Conservation (phyloP, 768 basidiomycete species). For the Amanita rimosa region DNA sequence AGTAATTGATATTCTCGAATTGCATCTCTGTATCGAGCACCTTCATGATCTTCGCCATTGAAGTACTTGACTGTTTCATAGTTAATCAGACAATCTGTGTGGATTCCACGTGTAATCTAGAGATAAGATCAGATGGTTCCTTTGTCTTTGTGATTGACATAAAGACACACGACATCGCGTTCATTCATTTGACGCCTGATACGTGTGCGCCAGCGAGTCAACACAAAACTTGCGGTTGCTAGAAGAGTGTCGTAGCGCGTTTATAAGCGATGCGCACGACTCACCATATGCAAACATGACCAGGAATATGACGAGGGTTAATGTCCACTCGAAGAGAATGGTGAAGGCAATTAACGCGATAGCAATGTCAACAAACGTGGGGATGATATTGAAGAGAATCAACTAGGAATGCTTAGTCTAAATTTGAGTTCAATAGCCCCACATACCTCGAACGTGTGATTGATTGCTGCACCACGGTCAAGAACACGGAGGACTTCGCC, state of each 20-base stretch:
- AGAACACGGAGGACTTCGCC: conserved; percentile 78
- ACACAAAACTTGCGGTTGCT: conserved; percentile 38
- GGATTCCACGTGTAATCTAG: conserved; percentile 69
- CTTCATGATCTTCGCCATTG: conserved; percentile 76
- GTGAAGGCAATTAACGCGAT: conserved; percentile 63
- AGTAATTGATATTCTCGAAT: conserved; percentile 62
- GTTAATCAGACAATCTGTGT: conserved; percentile 71
- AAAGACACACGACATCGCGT: conserved; percentile 49
- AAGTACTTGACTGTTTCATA: conserved; percentile 88
- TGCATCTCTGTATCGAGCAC: conserved; percentile 57
- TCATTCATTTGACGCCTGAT: conserved; percentile 77
- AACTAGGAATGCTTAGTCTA: conserved; percentile 28
- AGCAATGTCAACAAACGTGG: conserved; percentile 71
- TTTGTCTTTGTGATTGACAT: not conserved
- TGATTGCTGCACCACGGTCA: conserved; percentile 79
- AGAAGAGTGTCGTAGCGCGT: conserved; percentile 1
- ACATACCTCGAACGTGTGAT: conserved; percentile 60
- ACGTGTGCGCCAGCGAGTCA: conserved; percentile 66
- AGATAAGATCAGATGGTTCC: not conserved
- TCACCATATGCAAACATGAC: conserved; percentile 68
- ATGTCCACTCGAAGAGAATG: conserved; percentile 50
- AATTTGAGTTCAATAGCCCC: not conserved
- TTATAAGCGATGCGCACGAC: conserved; percentile 10
- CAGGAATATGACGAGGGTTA: conserved; percentile 55
- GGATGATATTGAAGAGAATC: conserved; percentile 74